These are phyloP conservation scores for Glycyrrhiza uralensis DNA, from an alignment of 306 rosid species.

Conservation along the genomic window DNA sequence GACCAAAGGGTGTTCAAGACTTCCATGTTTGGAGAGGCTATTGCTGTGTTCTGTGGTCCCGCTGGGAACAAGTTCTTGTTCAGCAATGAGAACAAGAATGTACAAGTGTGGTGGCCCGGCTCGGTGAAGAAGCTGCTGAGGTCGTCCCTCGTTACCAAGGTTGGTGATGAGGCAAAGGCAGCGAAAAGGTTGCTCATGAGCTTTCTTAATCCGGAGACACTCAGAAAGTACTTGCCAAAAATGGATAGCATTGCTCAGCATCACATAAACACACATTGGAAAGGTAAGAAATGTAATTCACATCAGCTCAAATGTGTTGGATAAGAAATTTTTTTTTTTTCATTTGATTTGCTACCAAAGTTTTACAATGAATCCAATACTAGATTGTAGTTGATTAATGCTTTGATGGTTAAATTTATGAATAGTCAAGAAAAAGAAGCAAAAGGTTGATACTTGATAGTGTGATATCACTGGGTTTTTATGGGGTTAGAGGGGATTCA, in stretches of 20 bases:
- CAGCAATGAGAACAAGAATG: slow-evolving; percentile 50
- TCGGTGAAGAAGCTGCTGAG: slow-evolving; percentile 38
- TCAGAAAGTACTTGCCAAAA: slow-evolving; percentile 38
- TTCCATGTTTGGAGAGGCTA: slow-evolving; percentile 32
- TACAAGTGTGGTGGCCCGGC: slow-evolving; percentile 46
- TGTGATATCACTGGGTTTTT: too few species aligned
- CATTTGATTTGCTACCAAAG: too few species aligned
- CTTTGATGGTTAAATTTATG: too few species aligned
- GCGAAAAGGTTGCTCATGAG: slow-evolving; percentile 32
- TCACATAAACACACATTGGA: slow-evolving; percentile 38
- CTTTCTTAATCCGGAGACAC: slow-evolving; percentile 45
- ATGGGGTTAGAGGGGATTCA: too few species aligned
- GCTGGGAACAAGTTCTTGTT: slow-evolving; percentile 45
- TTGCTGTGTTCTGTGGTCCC: slow-evolving; percentile 37
- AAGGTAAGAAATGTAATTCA: slow-evolving; percentile 27
- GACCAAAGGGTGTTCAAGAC: slow-evolving; percentile 41
- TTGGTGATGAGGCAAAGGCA: slow-evolving; percentile 44
- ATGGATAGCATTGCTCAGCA: slow-evolving; percentile 41
- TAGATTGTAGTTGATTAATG: too few species aligned
- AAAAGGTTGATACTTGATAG: too few species aligned
- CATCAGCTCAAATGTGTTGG: background rate
- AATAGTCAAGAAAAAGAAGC: too few species aligned
- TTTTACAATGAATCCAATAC: too few species aligned
- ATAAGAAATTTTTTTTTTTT: too few species aligned
- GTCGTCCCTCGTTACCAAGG: slow-evolving; percentile 32